Evolutionary conservation across 2,329 filamentous ascomycete species (phyloP).

Genomic region (Arthrobotrys musiformis): DNA sequence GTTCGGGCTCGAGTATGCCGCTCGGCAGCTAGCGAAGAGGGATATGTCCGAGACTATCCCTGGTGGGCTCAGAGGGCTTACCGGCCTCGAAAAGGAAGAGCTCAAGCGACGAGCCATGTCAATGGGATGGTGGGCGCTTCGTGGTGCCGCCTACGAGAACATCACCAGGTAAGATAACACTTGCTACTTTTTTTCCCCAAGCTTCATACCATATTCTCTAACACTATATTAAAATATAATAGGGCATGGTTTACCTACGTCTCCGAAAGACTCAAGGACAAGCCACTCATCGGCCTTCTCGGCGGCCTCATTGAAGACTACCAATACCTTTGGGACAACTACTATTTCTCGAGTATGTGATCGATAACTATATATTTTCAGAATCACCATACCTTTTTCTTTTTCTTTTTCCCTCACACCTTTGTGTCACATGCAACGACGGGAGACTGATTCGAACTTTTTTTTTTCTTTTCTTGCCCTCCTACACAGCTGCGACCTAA

Average conservation of each 20-base stretch:
- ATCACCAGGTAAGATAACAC: constrained; percentile 72
- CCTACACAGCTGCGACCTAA: constrained; percentile 48
- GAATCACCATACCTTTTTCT: constrained; percentile 4
- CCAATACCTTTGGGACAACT: constrained; percentile 97
- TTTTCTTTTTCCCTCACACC: background rate
- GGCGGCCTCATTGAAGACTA: constrained; percentile 93
- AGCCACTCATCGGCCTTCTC: constrained; percentile 81
- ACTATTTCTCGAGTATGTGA: constrained; percentile 77
- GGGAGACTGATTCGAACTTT: constrained; percentile 46
- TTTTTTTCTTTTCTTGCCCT: constrained; percentile 11
- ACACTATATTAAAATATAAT: constrained; percentile 59
- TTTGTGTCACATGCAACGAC: constrained; percentile 29
- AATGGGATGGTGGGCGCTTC: constrained; percentile 95
- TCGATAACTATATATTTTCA: constrained; percentile 24
- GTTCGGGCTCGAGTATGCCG: constrained; percentile 83
- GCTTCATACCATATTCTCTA: constrained; percentile 56
- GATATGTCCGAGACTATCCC: constrained; percentile 73
- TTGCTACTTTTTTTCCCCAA: background rate
- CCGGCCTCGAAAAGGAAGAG: constrained; percentile 88
- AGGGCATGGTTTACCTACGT: constrained; percentile 74
- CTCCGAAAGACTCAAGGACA: constrained; percentile 75
- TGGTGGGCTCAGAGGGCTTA: constrained; percentile 78
- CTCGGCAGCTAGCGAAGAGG: constrained; percentile 81
- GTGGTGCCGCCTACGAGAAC: constrained; percentile 95
- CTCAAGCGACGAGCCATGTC: constrained; percentile 87